These are phyloP conservation scores for Cryptococcus sp. DNA, from an alignment of 1,284 basidiomycete genomes.

Conservation along the genomic window DNA sequence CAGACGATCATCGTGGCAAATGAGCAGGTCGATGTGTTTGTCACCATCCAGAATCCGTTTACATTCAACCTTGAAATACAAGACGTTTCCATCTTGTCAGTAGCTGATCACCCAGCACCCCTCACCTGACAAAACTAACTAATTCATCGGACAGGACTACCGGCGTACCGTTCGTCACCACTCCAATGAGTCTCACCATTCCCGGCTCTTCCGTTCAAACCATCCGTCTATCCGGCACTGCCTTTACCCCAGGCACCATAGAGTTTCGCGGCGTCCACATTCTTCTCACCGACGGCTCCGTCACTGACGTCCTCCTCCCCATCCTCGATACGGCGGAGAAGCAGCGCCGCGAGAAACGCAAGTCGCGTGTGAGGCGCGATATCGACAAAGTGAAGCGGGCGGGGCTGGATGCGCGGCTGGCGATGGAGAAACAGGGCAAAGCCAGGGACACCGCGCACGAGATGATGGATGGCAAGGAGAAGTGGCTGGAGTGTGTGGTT, in stretches of 20 bases:
- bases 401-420: slow-evolving; percentile 34
- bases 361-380: slow-evolving; percentile 54
- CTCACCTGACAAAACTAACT: not conserved
- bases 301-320: slow-evolving; percentile 72
- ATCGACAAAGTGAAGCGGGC: slow-evolving; percentile 35
- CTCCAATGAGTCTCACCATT: slow-evolving; percentile 60
- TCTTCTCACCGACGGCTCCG: slow-evolving; percentile 68
- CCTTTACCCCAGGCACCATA: slow-evolving; percentile 65
- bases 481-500: slow-evolving; percentile 54
- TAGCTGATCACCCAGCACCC: not conserved
- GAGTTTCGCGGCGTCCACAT: slow-evolving; percentile 72
- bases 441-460: not conserved
- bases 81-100: slow-evolving; percentile 72
- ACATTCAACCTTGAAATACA: slow-evolving; percentile 85
- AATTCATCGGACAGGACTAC: too few species aligned
- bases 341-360: slow-evolving; percentile 54
- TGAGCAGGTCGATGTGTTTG: slow-evolving; percentile 73
- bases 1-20: slow-evolving; percentile 72
- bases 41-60: slow-evolving; percentile 86
- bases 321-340: slow-evolving; percentile 67
- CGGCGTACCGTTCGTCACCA: slow-evolving; percentile 70
- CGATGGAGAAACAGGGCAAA: not conserved
- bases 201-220: slow-evolving; percentile 72
- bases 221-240: slow-evolving; percentile 66
- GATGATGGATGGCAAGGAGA: slow-evolving; percentile 11